A percentile compares a stretch with the other conserved stretches of the same genome.
Evolutionary conservation across 352 stramenopile species (phyloP).

Genomic region (Pythium grandisporangium): DNA sequence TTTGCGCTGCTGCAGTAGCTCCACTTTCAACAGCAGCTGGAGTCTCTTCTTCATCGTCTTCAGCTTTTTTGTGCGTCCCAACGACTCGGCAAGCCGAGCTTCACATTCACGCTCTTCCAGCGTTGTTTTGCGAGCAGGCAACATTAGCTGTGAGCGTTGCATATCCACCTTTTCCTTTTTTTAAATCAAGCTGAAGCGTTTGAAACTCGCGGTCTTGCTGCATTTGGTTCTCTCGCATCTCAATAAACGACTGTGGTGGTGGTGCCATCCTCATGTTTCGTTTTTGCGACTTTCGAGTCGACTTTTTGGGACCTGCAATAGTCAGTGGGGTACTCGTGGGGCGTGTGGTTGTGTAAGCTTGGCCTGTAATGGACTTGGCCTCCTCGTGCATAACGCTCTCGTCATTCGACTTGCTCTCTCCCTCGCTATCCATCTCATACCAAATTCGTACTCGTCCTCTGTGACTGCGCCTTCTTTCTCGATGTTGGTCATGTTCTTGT

Average conservation of each 20-base stretch:
- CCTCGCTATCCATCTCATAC: no score
- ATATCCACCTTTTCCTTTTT: neutral
- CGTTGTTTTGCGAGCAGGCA: neutral
- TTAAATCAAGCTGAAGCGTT: no score
- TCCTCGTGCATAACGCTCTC: no score
- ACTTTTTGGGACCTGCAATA: no score
- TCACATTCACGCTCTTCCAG: neutral
- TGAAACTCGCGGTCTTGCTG: conserved; percentile 1
- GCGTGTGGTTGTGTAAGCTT: no score
- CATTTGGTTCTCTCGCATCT: conserved; percentile 1
- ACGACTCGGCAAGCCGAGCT: neutral
- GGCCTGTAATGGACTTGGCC: no score
- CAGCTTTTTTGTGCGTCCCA: conserved; percentile 1
- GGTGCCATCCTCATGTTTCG: neutral
- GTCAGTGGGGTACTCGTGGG: no score
- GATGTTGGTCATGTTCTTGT: neutral
- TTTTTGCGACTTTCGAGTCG: neutral
- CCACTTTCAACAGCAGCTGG: conserved; percentile 4
- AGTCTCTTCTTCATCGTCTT: neutral
- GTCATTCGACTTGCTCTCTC: no score
- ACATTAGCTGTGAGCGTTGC: neutral
- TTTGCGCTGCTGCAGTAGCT: conserved; percentile 5
- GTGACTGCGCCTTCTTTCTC: neutral
- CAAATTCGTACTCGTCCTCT: neutral
- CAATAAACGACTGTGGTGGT: neutral